Evolutionary conservation across 768 basidiomycete species (phyloP), one percentile per base, ranked within the genome.

Genomic region (Naganishia onofrii): DNA sequence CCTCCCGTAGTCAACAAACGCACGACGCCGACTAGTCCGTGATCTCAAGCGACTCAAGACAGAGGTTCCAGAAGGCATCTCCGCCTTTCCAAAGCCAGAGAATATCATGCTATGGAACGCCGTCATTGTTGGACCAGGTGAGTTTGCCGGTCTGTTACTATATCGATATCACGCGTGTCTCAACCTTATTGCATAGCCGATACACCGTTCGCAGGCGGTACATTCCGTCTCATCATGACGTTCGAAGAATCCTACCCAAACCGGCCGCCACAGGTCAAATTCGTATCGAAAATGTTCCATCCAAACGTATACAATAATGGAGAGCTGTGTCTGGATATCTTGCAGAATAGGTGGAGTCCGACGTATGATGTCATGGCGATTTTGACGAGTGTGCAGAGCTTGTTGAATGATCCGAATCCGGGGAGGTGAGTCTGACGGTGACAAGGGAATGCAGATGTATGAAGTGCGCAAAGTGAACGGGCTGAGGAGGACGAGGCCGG

Each of bases 51-150:
- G 92, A 29, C 86, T 99, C 53, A 92, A 92, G 55, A 89, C 88
- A 28, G 96, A 98, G 78, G 94, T 95, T 4, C 96, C 96, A 0
- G 89, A 90, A 66, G 96, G 96, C 7, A 93, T 99, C 74, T 94
- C 92, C 4, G 96, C 95, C 17, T 94, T 92, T 76, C 95, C 96
- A 78, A 93, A 92, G 78, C 89, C 92, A 2, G 96, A 98, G 80
- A 98, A 98, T 80, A 96, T 99, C 81, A 96, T 98, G 93, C 85
- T 97, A 19, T 99, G 96, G 96, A 99, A 99, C 77, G 96, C 96
- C 1, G 96, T 99, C 69, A 99, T 99, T 72, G 98, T 99, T 78
- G 96, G 96, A 2, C 96, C 96, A 82, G 90, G 95, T 93, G 70
- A 77, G 89, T 82, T 9, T 42, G 2, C 21, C n/a, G n/a, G n/a